Evolutionary conservation across 176 grass and related monocot genomes (phyloP).

Genomic region (Eragrostis nindensis): DNA sequence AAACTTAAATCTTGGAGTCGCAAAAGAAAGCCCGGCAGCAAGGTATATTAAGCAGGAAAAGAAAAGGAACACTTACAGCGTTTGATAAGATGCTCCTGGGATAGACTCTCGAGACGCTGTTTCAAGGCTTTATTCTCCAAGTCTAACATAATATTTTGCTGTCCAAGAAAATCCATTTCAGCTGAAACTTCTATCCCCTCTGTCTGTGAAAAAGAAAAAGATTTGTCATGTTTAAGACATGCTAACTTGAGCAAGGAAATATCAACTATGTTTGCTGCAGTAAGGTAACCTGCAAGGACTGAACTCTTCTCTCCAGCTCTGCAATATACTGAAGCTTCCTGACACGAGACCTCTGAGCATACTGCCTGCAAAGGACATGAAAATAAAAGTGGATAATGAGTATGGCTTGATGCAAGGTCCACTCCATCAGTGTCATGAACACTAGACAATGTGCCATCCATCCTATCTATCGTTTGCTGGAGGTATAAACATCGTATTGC

Average conservation of each 20-base stretch:
- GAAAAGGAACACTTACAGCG: slow-evolving; percentile 56
- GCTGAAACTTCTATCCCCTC: slow-evolving; percentile 76
- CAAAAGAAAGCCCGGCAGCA: not conserved
- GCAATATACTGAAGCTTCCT: slow-evolving; percentile 93
- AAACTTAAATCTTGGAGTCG: not conserved
- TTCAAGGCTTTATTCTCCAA: slow-evolving; percentile 94
- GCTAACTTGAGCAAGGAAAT: not conserved
- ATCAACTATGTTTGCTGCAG: slow-evolving; percentile 3
- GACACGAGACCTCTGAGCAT: slow-evolving; percentile 85
- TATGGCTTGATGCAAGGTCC: slow-evolving; percentile 1
- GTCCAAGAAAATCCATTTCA: slow-evolving; percentile 85
- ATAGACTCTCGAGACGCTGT: slow-evolving; percentile 77
- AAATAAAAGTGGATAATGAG: not conserved
- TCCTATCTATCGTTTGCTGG: not conserved
- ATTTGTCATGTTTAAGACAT: not conserved
- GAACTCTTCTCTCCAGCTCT: slow-evolving; percentile 89
- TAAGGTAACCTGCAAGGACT: slow-evolving; percentile 67
- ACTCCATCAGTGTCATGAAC: slow-evolving; percentile 18
- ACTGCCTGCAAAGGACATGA: slow-evolving; percentile 59
- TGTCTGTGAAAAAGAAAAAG: slow-evolving; percentile 42
- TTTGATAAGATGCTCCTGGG: slow-evolving; percentile 90
- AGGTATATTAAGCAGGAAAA: slow-evolving; percentile 1
- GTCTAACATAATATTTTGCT: slow-evolving; percentile 89
- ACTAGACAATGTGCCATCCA: not conserved
- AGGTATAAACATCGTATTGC: slow-evolving; percentile 19